Base-by-base conservation (phyloP, 306 rosid species). In the Prunus salicina region DNA sequence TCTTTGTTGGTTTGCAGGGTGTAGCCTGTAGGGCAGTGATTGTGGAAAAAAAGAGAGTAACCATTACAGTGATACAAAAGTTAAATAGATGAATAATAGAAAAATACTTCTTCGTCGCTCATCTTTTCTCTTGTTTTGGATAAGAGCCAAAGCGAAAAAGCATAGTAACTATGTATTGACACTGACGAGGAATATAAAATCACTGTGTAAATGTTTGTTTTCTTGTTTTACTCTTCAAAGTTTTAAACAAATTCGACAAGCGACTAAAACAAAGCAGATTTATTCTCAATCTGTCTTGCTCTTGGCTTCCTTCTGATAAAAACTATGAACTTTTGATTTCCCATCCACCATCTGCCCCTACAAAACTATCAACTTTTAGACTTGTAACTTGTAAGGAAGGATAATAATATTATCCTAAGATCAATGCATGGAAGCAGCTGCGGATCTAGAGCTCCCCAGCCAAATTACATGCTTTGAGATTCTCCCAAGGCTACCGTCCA, bases 401-500 rank as follows among this genome's bases (percentile, higher is more conserved):
- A 1, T 38, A 38, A 38, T 38, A 38, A 13, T 56, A n/a, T 19
- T 20, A n/a, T 7, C 56, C 20, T 16, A 52, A 3, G 22, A 56
- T n/a, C 22, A 20, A 20, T 8, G 9, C 61, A 56, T 56, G 32
- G 32, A 57, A 57, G 24, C 62, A 8, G 7, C 30, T 25, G 43
- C 6, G 10, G 46, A 19, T 30, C 8, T 3, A 18, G 25, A 51
- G n/a, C 19, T 71, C 43, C 25, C 75, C 11, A n/a, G 25, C 28
- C 16, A 72, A 41, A 8, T 57, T 38, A 14, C 18, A 58, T 46
- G 27, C 16, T 52, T 3, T 41, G n/a, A 27, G 18, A 51, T 51
- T 50, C 74, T 70, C 62, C 62, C 28, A 27, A 69, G 52, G 34
- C 34, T 71, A n/a, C 53, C 65, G 1, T 43, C 52, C 76, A 72